Evolutionary conservation across 2,329 filamentous ascomycete species (phyloP).

Genomic region (Aspergillus fumigatus): DNA sequence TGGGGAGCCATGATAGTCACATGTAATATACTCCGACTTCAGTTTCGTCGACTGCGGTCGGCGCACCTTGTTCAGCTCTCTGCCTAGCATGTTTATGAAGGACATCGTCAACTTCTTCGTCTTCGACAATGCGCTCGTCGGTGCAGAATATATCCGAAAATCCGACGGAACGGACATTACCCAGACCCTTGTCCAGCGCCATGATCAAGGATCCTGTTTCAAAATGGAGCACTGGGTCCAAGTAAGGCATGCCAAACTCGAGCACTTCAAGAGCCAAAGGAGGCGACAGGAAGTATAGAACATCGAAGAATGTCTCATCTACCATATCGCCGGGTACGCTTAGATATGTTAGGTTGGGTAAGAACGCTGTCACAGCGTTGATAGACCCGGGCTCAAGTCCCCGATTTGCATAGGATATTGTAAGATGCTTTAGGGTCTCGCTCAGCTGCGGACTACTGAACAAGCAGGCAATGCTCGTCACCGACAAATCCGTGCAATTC

Average conservation of each 20-base stretch:
- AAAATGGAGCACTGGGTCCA: constrained; percentile 16
- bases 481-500: constrained; percentile 22
- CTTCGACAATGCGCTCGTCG: constrained; percentile 16
- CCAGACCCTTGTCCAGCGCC: constrained; percentile 18
- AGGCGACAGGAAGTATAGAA: constrained; percentile 12
- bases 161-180: constrained; percentile 23
- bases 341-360: constrained; percentile 25
- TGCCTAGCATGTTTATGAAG: constrained; percentile 16
- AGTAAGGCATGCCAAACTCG: constrained; percentile 21
- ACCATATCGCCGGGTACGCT: constrained; percentile 30
- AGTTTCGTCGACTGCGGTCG: not conserved
- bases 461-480: constrained; percentile 19
- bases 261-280: constrained; percentile 24
- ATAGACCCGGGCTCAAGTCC: constrained; percentile 22
- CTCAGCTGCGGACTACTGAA: constrained; percentile 19
- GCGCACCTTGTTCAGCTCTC: not conserved
- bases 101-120: constrained; percentile 25
- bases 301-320: constrained; percentile 24
- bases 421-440: constrained; percentile 20
- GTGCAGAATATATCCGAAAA: constrained; percentile 24
- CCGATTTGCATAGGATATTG: constrained; percentile 21
- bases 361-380: constrained; percentile 20
- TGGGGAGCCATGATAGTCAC: not conserved
- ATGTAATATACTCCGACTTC: constrained; percentile 17
- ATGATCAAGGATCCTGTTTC: constrained; percentile 16